Evolutionary conservation across 129 eudicot species (phyloP).

Genomic region (Erigeron canadensis): DNA sequence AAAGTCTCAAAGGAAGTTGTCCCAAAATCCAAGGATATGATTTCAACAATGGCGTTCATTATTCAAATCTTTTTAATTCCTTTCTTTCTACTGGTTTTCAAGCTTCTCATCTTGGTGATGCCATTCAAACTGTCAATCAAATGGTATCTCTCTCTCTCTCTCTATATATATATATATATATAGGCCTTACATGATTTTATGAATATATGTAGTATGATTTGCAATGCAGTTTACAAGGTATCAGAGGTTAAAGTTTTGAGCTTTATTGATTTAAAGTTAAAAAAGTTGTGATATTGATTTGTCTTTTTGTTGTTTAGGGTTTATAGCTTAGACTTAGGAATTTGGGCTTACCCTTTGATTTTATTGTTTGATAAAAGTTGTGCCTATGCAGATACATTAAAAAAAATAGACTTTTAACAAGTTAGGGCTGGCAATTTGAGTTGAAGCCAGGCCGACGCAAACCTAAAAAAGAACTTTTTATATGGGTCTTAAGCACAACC

Average conservation of each 20-base stretch:
- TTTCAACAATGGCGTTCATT: constrained; percentile 71
- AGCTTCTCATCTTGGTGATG: constrained; percentile 93
- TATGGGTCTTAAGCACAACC: too few relatives aligned
- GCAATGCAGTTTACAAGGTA: background rate
- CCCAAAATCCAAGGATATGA: constrained; percentile 82
- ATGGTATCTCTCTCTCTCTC: constrained; percentile 49
- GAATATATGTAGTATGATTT: background rate
- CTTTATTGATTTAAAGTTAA: background rate
- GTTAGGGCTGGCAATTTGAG: too few relatives aligned
- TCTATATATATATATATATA: too few relatives aligned
- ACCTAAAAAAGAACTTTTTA: too few relatives aligned
- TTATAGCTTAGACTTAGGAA: too few relatives aligned
- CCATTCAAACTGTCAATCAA: constrained; percentile 75
- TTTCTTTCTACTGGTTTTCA: constrained; percentile 78
- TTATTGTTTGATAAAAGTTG: too few relatives aligned
- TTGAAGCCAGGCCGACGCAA: too few relatives aligned
- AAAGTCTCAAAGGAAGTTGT: constrained; percentile 55
- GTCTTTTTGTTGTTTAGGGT: background rate
- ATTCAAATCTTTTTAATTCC: constrained; percentile 56
- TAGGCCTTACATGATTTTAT: background rate
- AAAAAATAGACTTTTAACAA: too few relatives aligned
- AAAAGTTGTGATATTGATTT: too few relatives aligned
- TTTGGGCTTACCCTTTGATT: too few relatives aligned
- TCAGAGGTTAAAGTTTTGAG: too few relatives aligned
- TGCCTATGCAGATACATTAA: too few relatives aligned